Evolutionary conservation across 2,329 filamentous ascomycete species (phyloP).

Genomic region (Fusarium tupiense): DNA sequence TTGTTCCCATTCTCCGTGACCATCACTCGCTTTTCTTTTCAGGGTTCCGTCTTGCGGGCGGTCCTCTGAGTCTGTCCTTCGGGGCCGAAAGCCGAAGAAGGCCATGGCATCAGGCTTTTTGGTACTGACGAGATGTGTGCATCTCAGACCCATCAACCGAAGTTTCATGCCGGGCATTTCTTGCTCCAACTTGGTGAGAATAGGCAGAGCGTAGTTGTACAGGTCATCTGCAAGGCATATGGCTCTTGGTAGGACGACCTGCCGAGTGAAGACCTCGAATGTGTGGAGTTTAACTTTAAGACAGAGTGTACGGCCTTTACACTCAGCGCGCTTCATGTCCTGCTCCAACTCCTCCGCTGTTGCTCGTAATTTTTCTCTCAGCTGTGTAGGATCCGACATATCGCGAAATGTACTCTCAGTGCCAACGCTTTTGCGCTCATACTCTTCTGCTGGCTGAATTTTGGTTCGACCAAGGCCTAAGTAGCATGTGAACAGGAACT

Average conservation of each 20-base stretch:
- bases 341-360: conserved; percentile 88
- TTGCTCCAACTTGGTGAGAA: conserved; percentile 84
- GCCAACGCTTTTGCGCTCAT: conserved; percentile 91
- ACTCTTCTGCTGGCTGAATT: conserved; percentile 87
- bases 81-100: conserved; percentile 77
- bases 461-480: conserved; percentile 87
- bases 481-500: conserved; percentile 85
- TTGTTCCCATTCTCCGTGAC: conserved; percentile 66
- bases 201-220: conserved; percentile 82
- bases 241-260: conserved; percentile 78
- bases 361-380: conserved; percentile 80
- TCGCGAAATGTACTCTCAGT: conserved; percentile 93
- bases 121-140: conserved; percentile 86
- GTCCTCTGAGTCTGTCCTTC: conserved; percentile 34
- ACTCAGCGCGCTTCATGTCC: conserved; percentile 80
- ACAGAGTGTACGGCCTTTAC: conserved; percentile 90
- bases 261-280: conserved; percentile 89
- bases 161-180: conserved; percentile 83
- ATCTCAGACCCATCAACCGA: conserved; percentile 87
- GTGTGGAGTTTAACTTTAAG: conserved; percentile 95
- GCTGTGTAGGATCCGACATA: conserved; percentile 71
- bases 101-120: conserved; percentile 80
- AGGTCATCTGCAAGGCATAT: conserved; percentile 81
- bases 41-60: conserved; percentile 9
- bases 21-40: conserved; percentile 51